These are phyloP conservation scores for Metschnikowia koreensis DNA, from an alignment of 805 yeast species.

Conservation along the genomic window DNA sequence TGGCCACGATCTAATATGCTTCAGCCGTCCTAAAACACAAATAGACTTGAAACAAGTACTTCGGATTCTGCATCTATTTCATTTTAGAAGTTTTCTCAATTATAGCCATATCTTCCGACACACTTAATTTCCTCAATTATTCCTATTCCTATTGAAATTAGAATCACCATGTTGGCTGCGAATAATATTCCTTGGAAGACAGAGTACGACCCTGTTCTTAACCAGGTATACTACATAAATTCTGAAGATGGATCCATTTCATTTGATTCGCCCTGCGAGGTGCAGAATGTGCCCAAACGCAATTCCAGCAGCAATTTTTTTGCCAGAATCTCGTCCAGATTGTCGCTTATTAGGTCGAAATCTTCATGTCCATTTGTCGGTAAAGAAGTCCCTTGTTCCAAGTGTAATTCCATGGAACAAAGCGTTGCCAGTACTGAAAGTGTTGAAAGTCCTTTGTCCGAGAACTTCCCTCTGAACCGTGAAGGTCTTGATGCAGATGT, in stretches of 20 bases:
- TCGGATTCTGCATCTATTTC: too few relatives aligned
- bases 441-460: not conserved
- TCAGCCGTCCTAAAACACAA: not conserved
- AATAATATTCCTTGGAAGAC: constrained; percentile 11
- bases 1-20: not conserved
- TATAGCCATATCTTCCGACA: too few relatives aligned
- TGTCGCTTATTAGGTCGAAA: constrained; percentile 11
- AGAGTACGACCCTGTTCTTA: constrained; percentile 16
- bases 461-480: not conserved
- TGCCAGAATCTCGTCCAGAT: constrained; percentile 11
- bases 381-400: not conserved
- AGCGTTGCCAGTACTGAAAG: not conserved
- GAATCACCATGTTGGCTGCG: not conserved
- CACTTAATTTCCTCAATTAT: too few relatives aligned
- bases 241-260: constrained; percentile 15
- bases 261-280: constrained; percentile 21
- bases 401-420: not conserved
- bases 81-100: too few relatives aligned
- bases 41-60: not conserved
- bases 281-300: constrained; percentile 10
- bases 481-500: not conserved
- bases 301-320: constrained; percentile 7
- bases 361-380: constrained; percentile 1
- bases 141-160: too few relatives aligned
- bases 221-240: constrained; percentile 18